Conservation (phyloP, 129 eudicot species). For the Flaveria bidentis region DNA sequence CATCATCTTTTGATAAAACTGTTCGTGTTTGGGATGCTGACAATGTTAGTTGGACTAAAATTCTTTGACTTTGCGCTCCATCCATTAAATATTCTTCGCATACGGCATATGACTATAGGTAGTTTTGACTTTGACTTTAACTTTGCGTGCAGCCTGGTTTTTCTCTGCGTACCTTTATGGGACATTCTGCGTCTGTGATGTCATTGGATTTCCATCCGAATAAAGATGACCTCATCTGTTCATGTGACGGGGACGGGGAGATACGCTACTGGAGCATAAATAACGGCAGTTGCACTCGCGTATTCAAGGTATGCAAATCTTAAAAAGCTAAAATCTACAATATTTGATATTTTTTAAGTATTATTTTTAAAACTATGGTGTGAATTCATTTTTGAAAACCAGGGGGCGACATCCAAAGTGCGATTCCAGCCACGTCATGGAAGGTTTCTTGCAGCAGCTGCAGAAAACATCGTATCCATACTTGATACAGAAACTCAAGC, state of each 20-base stretch:
- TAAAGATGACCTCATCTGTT: constrained; percentile 89
- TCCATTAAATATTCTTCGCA: not conserved
- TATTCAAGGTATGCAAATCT: constrained; percentile 62
- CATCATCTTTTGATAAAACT: constrained; percentile 94
- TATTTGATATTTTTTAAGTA: not conserved
- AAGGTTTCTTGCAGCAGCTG: constrained; percentile 93
- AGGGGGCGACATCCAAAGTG: constrained; percentile 84
- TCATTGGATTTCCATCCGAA: constrained; percentile 92
- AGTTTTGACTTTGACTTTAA: constrained; percentile 2
- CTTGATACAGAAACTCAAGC: constrained; percentile 85
- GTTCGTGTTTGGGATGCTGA: constrained; percentile 99
- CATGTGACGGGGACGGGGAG: constrained; percentile 97
- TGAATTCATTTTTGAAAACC: not conserved
- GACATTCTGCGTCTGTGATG: constrained; percentile 89
- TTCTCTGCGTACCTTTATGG: constrained; percentile 83
- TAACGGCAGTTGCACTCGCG: constrained; percentile 74
- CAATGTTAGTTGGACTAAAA: constrained; percentile 60
- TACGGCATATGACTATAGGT: not conserved
- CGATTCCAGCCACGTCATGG: constrained; percentile 94
- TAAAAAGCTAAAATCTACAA: not conserved
- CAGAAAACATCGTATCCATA: constrained; percentile 87
- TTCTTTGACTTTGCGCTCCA: not conserved
- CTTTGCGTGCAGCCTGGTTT: constrained; percentile 71
- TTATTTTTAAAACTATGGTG: not conserved
- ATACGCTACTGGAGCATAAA: constrained; percentile 91